Evolutionary conservation across 352 stramenopile species (phyloP), one percentile per base, ranked within the genome.

Genomic region (Phytophthora syringae): DNA sequence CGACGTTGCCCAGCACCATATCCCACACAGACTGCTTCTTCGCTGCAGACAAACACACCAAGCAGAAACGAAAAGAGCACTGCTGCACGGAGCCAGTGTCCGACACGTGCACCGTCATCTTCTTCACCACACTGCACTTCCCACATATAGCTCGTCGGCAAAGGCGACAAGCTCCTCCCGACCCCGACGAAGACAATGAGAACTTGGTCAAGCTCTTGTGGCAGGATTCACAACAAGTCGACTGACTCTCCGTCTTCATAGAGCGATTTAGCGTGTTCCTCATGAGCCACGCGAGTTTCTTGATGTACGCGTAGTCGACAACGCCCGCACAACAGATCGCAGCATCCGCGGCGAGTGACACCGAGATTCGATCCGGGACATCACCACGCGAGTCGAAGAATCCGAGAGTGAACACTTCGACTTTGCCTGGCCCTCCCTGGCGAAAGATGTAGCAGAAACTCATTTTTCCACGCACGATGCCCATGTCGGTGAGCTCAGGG

Each of bases 221-320:
- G 49, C 53, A 62, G 13, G 62, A 52, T 9, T 78, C 58, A 54
- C 81, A 86, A 2, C 55, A 63, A 52, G 60, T 66, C 13, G 48
- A 11, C 16, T 22, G 42, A 13, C 15, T 37, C n/a, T 56, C 40
- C 20, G 40, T 25, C 15, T 28, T 39, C 24, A 15, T 43, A 18
- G 39, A 47, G 12, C 28, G 43, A 40, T 45, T 34, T 30, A 67
- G 52, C 7, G 60, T 60, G 45, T 74, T 55, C 28, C 71, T 53
- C 67, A 85, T 79, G n/a, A 90, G 67, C 74, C 73, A 86, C 52
- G 59, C 68, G 43, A 90, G 73, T 36, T 90, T 90, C 60, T 86
- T 87, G 44, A 84, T 62, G 48, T 85, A 78, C 15, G 75, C 71
- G 53, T 75, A 88, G 56, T 90, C 79, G 20, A 80, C 67, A 10